These are phyloP conservation scores for Corynespora cassiicola DNA, from an alignment of 2,329 filamentous ascomycete species.

Conservation along the genomic window DNA sequence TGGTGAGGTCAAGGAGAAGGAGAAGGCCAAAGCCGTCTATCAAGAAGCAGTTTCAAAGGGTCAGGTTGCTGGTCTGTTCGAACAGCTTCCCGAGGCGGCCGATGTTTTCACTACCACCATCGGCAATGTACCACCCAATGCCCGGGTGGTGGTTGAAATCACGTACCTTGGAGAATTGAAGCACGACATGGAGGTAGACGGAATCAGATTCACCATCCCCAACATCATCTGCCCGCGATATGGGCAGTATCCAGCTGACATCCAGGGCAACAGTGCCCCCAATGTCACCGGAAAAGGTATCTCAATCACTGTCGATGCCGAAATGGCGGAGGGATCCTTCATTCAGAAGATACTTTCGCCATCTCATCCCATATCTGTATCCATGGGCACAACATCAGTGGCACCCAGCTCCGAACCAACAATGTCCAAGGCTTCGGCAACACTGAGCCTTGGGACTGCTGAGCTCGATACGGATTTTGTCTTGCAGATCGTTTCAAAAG, in stretches of 20 bases:
- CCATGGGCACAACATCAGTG: conserved; percentile 65
- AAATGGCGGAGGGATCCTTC: conserved; percentile 61
- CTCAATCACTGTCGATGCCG: conserved; percentile 65
- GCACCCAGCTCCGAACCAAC: conserved; percentile 55
- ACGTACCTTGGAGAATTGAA: conserved; percentile 74
- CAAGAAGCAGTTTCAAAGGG: conserved; percentile 64
- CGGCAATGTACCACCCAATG: conserved; percentile 69
- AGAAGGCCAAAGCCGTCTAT: conserved; percentile 66
- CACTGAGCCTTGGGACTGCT: conserved; percentile 59
- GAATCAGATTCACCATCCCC: conserved; percentile 72
- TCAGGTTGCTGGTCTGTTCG: conserved; percentile 69
- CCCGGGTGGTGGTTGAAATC: conserved; percentile 66
- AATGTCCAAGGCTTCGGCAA: conserved; percentile 68
- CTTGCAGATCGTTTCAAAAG: conserved; percentile 67
- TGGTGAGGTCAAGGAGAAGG: conserved; percentile 71
- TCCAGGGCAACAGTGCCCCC: conserved; percentile 21
- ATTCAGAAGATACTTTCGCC: conserved; percentile 71
- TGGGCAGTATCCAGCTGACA: conserved; percentile 54
- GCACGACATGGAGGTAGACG: conserved; percentile 72
- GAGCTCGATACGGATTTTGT: conserved; percentile 71
- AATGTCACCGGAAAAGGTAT: conserved; percentile 47
- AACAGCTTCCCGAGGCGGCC: conserved; percentile 64
- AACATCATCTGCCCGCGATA: conserved; percentile 72
- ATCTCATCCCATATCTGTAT: conserved; percentile 71
- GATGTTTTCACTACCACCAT: conserved; percentile 74